Conservation (phyloP, 2,329 filamentous ascomycete species). For the Grosmannia clavigera region DNA sequence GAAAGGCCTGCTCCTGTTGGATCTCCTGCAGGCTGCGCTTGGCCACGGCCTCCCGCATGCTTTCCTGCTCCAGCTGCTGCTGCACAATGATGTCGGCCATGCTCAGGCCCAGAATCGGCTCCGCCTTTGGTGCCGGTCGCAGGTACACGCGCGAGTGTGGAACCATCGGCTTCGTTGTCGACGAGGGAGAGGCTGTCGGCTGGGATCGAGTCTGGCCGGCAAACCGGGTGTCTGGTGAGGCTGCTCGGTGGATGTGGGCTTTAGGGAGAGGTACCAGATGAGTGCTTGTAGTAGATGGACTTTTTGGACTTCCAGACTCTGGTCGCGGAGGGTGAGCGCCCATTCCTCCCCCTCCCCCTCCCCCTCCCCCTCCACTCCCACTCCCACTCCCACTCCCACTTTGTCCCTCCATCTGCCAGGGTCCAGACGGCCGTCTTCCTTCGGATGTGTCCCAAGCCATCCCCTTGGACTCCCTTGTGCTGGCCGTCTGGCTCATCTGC, state of each 20-base stretch:
- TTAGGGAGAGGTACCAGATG: conserved; percentile 25
- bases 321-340: too few species aligned
- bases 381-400: too few species aligned
- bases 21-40: conserved; percentile 90
- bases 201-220: conserved; percentile 35
- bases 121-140: conserved; percentile 43
- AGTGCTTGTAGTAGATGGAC: neutral
- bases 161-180: conserved; percentile 24
- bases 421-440: conserved; percentile 1
- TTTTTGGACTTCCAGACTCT: too few species aligned
- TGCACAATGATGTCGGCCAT: conserved; percentile 83
- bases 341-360: too few species aligned
- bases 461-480: neutral
- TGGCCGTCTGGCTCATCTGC: conserved; percentile 35
- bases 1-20: conserved; percentile 91
- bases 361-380: too few species aligned
- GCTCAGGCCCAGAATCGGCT: conserved; percentile 49
- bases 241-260: conserved; percentile 28
- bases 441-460: conserved; percentile 10
- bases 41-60: conserved; percentile 69
- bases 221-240: conserved; percentile 51
- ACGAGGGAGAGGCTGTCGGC: neutral
- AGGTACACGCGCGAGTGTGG: conserved; percentile 52
- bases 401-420: too few species aligned
- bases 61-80: conserved; percentile 73